phyloP scores from a whole-genome alignment of 768 basidiomycete species.

The Tephrocybe rancida region DNA sequence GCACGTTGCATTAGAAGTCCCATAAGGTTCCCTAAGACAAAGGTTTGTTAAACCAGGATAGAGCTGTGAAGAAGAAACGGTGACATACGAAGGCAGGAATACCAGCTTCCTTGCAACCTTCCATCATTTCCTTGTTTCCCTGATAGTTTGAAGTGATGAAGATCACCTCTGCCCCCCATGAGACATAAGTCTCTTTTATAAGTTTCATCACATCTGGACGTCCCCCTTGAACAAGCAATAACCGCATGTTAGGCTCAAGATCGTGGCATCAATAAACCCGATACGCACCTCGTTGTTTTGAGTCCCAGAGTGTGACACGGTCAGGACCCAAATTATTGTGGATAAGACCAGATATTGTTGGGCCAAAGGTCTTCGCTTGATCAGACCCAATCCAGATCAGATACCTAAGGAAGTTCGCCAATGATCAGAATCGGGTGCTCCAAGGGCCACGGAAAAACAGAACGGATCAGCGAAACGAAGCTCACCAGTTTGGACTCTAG shows the following conservation, averaged over 20 bases:
- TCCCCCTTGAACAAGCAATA: slow-evolving; percentile 40
- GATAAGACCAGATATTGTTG: slow-evolving; percentile 75
- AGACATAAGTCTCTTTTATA: slow-evolving; percentile 68
- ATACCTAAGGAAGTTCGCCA: slow-evolving; percentile 48
- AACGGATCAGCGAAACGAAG: slow-evolving; percentile 16
- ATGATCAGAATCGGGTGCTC: slow-evolving; percentile 4
- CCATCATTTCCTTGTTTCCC: slow-evolving; percentile 83
- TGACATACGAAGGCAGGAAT: slow-evolving; percentile 65
- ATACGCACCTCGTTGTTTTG: slow-evolving; percentile 58
- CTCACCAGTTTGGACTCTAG: slow-evolving; percentile 53
- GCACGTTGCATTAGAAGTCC: slow-evolving; percentile 55
- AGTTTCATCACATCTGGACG: slow-evolving; percentile 82
- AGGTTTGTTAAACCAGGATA: neutral
- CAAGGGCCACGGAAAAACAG: slow-evolving; percentile 10
- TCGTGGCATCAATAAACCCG: neutral
- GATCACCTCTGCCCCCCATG: slow-evolving; percentile 82
- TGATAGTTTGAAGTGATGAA: slow-evolving; percentile 83
- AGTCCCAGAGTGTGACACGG: slow-evolving; percentile 79
- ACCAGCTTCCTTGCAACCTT: slow-evolving; percentile 71
- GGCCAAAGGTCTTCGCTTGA: slow-evolving; percentile 85
- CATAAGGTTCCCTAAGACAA: slow-evolving; percentile 61
- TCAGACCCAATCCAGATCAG: slow-evolving; percentile 86
- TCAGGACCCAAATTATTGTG: slow-evolving; percentile 68
- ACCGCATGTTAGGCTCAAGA: neutral
- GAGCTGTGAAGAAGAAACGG: neutral